A percentile compares a stretch with the other conserved stretches of the same genome.
Conservation (phyloP, 2,329 filamentous ascomycete species). For the Botrytis paeoniae region DNA sequence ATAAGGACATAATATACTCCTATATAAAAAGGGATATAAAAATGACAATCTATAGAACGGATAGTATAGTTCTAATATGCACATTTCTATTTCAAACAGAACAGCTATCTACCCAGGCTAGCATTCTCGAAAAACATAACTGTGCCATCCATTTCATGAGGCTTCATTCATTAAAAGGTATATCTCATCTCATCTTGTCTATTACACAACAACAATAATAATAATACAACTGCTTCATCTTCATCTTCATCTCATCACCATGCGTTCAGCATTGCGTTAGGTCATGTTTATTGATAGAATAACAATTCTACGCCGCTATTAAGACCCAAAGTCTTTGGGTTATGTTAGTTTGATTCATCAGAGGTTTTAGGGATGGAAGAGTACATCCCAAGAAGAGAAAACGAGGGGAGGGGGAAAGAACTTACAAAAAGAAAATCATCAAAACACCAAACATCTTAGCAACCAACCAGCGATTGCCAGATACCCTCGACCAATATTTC, state of each 20-base stretch:
- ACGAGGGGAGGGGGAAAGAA: constrained; percentile 22
- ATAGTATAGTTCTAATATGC: too few relatives aligned
- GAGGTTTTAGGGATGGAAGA: too few relatives aligned
- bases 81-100: too few relatives aligned
- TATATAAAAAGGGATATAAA: too few relatives aligned
- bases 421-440: constrained; percentile 84
- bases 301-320: constrained; percentile 22
- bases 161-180: constrained; percentile 10
- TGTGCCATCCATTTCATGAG: background rate
- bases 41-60: too few relatives aligned
- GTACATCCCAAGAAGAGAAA: too few relatives aligned
- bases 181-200: constrained; percentile 15
- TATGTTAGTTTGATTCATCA: background rate
- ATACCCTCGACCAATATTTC: constrained; percentile 95
- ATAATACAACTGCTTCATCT: constrained; percentile 1
- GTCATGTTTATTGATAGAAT: background rate
- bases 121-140: background rate
- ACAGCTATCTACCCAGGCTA: too few relatives aligned
- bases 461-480: constrained; percentile 92
- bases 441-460: constrained; percentile 85
- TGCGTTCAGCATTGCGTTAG: background rate
- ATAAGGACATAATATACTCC: too few relatives aligned
- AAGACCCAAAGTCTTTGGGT: constrained; percentile 35
- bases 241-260: background rate
- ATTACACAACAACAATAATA: background rate